Evolutionary conservation across 352 stramenopile genomes (phyloP).

Genomic region (Blastocystis sp.): DNA sequence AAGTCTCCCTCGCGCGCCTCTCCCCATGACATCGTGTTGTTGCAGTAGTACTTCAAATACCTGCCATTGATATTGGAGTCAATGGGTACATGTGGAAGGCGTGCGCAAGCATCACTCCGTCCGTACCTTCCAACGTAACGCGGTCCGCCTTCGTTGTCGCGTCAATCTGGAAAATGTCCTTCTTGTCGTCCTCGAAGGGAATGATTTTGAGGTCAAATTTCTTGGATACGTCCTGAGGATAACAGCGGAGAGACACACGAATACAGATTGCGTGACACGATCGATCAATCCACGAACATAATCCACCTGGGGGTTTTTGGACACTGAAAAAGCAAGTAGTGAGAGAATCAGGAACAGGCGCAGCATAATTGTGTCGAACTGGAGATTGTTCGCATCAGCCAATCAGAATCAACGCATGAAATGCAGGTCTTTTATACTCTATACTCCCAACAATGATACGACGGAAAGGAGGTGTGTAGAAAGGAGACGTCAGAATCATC

Average conservation of each 20-base stretch:
- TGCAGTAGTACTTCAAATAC: constrained; percentile 54
- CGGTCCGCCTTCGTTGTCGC: not conserved
- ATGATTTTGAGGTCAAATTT: not conserved
- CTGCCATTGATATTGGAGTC: not conserved
- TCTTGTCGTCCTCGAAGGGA: constrained; percentile 6
- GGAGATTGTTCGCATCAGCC: not conserved
- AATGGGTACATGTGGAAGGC: not conserved
- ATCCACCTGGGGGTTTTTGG: not conserved
- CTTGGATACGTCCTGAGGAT: not conserved
- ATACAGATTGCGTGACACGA: not conserved
- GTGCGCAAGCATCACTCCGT: constrained; percentile 1
- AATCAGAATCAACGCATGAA: not conserved
- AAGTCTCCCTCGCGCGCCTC: not conserved
- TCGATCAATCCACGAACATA: constrained; percentile 5
- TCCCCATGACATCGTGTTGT: constrained; percentile 29
- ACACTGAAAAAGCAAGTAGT: not conserved
- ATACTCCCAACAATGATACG: no score
- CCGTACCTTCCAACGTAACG: not conserved
- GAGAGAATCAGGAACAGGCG: not conserved
- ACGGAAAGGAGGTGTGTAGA: no score
- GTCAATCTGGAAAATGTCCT: constrained; percentile 42
- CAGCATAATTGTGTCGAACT: not conserved
- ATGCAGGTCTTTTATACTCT: no score
- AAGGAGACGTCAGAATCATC: no score
- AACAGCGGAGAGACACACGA: not conserved